Evolutionary conservation across 495 filamentous ascomycete genomes (phyloP).

Genomic region (Podospora comata): DNA sequence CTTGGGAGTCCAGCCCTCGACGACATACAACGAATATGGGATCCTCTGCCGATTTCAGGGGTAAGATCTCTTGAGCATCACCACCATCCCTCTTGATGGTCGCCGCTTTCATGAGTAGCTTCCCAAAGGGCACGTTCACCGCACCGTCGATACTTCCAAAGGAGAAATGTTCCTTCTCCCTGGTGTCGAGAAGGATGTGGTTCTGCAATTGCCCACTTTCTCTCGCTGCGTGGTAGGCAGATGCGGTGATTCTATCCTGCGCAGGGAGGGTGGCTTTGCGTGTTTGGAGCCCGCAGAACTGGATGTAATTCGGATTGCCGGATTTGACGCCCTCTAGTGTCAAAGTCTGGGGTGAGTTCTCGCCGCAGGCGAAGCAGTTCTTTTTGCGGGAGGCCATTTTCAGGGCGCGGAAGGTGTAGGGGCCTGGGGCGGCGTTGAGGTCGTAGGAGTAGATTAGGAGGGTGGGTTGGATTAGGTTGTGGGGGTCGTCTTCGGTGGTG

Average conservation of each 20-base stretch:
- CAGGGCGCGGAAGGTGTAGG: conserved; percentile 69
- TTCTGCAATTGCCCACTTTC: conserved; percentile 25
- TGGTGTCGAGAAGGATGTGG: conserved; percentile 73
- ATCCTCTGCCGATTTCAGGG: neutral
- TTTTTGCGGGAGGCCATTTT: conserved; percentile 62
- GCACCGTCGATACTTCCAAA: conserved; percentile 70
- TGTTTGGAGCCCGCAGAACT: conserved; percentile 62
- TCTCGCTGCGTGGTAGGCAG: conserved; percentile 46
- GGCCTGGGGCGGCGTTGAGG: conserved; percentile 32
- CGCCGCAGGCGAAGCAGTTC: conserved; percentile 74
- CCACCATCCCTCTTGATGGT: conserved; percentile 24
- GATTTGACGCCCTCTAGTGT: conserved; percentile 58
- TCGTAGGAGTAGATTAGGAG: conserved; percentile 73
- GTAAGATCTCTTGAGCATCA: conserved; percentile 10
- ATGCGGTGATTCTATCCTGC: conserved; percentile 61
- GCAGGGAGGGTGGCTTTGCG: conserved; percentile 37
- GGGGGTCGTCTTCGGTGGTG: neutral
- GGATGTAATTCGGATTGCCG: conserved; percentile 70
- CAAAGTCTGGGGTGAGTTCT: conserved; percentile 48
- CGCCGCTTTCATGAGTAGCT: conserved; percentile 41
- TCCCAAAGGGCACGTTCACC: conserved; percentile 73
- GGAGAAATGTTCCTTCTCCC: conserved; percentile 81
- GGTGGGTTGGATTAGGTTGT: conserved; percentile 35
- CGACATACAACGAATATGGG: conserved; percentile 78
- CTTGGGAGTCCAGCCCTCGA: conserved; percentile 84